Percentiles rank a stretch among this genome's conserved stretches.
These are phyloP conservation scores for Fusarium sublunatum DNA, from an alignment of 2,329 filamentous ascomycete genomes.

Conservation along the genomic window DNA sequence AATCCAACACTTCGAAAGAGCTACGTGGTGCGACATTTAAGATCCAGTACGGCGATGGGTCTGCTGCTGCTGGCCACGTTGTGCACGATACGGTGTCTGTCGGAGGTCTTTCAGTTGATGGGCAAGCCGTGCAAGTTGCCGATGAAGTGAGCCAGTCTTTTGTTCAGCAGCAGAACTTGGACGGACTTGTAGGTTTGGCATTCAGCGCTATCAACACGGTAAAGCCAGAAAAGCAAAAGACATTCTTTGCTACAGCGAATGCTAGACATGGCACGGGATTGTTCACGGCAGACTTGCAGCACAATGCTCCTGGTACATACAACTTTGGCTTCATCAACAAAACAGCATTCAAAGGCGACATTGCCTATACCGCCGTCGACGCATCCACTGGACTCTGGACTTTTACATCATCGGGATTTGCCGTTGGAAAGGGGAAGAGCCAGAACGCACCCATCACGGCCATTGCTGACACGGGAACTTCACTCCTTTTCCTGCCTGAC, in stretches of 20 bases:
- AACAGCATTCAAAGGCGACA: constrained; percentile 69
- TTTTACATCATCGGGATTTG: constrained; percentile 55
- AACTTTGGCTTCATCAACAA: constrained; percentile 78
- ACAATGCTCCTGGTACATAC: constrained; percentile 68
- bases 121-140: constrained; percentile 59
- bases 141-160: constrained; percentile 55
- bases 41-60: constrained; percentile 60
- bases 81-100: constrained; percentile 57
- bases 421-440: constrained; percentile 42
- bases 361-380: constrained; percentile 72
- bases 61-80: constrained; percentile 56
- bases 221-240: constrained; percentile 54
- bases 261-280: constrained; percentile 51
- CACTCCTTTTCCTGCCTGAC: constrained; percentile 69
- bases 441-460: constrained; percentile 50
- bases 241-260: constrained; percentile 55
- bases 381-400: constrained; percentile 72
- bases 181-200: constrained; percentile 58
- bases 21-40: constrained; percentile 54
- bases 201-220: constrained; percentile 59
- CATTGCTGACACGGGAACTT: constrained; percentile 72
- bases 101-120: constrained; percentile 54
- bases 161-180: constrained; percentile 52
- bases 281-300: constrained; percentile 76
- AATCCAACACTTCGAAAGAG: constrained; percentile 54